phyloP scores from a whole-genome alignment of 495 filamentous ascomycete genomes.

The Chlorociboria aeruginascens region DNA sequence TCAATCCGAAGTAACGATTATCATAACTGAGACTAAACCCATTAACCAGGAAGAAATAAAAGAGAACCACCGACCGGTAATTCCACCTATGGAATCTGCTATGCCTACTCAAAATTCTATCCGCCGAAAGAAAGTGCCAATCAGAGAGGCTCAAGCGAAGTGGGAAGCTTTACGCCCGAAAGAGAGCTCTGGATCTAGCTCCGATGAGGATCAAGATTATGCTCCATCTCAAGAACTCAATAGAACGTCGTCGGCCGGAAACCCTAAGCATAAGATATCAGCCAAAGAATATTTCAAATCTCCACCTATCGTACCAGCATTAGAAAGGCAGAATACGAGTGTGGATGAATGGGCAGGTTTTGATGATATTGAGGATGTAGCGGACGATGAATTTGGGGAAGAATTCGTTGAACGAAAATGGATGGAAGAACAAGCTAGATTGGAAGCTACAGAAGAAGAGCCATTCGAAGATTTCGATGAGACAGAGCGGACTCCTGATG shows the following conservation, averaged over 20 bases:
- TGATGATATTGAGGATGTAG: conserved; percentile 50
- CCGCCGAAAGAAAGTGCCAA: conserved; percentile 9
- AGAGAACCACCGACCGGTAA: conserved; percentile 4
- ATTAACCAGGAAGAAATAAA: conserved; percentile 5
- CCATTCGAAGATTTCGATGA: conserved; percentile 26
- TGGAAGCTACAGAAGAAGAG: conserved; percentile 21
- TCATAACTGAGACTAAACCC: conserved; percentile 2
- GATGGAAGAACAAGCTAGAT: conserved; percentile 19
- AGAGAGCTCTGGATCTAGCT: conserved; percentile 4
- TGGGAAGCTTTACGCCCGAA: conserved; percentile 15
- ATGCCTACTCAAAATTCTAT: neutral
- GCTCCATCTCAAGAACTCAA: too few species aligned
- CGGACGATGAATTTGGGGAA: conserved; percentile 25
- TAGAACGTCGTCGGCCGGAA: too few species aligned
- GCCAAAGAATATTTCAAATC: conserved; percentile 11
- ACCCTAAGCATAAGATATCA: too few species aligned
- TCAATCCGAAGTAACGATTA: conserved; percentile 4
- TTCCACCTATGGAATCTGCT: conserved; percentile 3
- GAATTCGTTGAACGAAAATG: conserved; percentile 18
- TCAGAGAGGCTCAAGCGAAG: conserved; percentile 8
- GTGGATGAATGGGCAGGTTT: conserved; percentile 46
- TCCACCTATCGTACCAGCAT: conserved; percentile 22
- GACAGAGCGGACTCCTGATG: neutral
- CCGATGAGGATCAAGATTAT: too few species aligned
- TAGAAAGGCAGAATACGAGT: conserved; percentile 47